A percentile compares a stretch with the other conserved stretches of the same genome.
Evolutionary conservation across 2,329 filamentous ascomycete species (phyloP).

Genomic region (Trichoderma endophyticum): DNA sequence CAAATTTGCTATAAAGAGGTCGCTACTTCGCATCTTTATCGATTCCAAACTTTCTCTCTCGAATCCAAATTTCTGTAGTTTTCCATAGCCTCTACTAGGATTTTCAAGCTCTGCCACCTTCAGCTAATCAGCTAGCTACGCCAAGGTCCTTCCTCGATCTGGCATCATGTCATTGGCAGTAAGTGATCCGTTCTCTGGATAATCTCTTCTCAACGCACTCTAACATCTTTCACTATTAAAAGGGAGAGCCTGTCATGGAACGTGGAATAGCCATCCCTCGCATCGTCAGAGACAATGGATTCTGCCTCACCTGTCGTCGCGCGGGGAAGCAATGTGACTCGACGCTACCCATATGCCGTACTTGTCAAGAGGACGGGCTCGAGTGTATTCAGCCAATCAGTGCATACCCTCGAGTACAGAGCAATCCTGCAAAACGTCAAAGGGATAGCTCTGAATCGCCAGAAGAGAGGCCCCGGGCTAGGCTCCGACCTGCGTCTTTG

Average conservation of each 20-base stretch:
- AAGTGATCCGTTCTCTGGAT: background rate
- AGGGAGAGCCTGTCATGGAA: slow-evolving; percentile 8
- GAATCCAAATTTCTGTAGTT: background rate
- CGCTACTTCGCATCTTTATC: background rate
- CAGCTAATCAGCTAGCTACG: background rate
- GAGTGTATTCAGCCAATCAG: slow-evolving; percentile 42
- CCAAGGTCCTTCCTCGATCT: background rate
- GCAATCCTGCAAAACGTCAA: background rate
- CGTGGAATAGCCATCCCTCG: slow-evolving; percentile 23
- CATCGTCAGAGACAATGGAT: slow-evolving; percentile 38
- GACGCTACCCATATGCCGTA: slow-evolving; percentile 49
- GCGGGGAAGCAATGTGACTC: slow-evolving; percentile 56
- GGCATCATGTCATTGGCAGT: background rate
- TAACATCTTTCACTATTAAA: background rate
- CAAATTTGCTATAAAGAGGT: background rate
- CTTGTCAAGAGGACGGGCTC: slow-evolving; percentile 52
- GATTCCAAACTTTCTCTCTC: background rate
- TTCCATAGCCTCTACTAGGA: background rate
- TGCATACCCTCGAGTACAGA: background rate
- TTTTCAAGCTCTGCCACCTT: background rate
- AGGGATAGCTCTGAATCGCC: background rate
- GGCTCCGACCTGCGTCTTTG: background rate
- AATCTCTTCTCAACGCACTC: background rate
- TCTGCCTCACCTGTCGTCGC: slow-evolving; percentile 49
- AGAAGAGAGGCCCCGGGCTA: background rate